phyloP scores from a whole-genome alignment of 164 flowering plant genomes.

The Nymphaea thermarum region DNA sequence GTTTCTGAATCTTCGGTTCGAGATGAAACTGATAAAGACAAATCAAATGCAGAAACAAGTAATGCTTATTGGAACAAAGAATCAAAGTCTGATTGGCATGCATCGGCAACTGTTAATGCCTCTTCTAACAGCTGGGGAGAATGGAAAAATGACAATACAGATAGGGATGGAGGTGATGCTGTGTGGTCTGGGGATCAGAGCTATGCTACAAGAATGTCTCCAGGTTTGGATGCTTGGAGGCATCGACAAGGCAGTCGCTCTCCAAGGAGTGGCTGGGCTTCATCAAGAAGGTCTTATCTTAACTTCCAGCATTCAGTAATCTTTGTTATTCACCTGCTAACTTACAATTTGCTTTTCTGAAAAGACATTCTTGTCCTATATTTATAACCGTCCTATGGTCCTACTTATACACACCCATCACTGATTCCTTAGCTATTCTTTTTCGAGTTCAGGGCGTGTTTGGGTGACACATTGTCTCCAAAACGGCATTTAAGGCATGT shows the following conservation, averaged over 20 bases:
- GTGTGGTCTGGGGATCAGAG: conserved; percentile 23
- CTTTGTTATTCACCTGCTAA: background rate
- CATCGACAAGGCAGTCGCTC: conserved; percentile 26
- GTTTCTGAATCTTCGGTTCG: conserved; percentile 23
- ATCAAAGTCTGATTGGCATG: conserved; percentile 7
- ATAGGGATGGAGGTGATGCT: conserved; percentile 8
- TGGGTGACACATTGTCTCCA: too few species aligned
- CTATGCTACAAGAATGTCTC: conserved; percentile 31
- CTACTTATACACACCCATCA: background rate
- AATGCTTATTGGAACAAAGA: background rate
- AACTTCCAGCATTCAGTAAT: background rate
- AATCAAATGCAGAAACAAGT: conserved; percentile 1
- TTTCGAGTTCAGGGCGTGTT: too few species aligned
- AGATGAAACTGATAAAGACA: conserved; percentile 14
- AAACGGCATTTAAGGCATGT: too few species aligned
- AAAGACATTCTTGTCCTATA: background rate
- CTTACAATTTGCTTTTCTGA: background rate
- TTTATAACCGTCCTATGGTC: background rate
- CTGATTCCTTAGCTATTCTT: too few species aligned
- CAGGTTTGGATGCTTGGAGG: conserved; percentile 48
- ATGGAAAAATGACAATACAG: conserved; percentile 15
- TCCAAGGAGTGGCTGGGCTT: conserved; percentile 28
- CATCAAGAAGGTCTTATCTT: conserved; percentile 32
- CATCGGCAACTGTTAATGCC: conserved; percentile 7
- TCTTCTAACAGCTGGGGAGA: conserved; percentile 21